These are phyloP conservation scores for Boletellus emodensis DNA, from an alignment of 768 basidiomycete genomes.

Conservation along the genomic window DNA sequence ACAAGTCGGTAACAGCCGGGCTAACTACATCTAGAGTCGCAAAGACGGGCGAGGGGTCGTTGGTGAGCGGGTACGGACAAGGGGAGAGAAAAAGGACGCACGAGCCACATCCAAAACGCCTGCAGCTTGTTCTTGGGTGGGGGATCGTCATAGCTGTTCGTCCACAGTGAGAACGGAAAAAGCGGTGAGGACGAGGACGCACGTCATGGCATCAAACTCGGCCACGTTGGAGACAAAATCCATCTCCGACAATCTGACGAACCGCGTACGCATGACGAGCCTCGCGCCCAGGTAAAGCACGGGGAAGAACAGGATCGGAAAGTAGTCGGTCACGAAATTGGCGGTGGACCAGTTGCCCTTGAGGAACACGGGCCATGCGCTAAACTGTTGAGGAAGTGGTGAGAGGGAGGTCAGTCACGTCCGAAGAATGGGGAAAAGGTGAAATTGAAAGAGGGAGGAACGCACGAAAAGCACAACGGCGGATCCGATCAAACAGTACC, in stretches of 20 bases:
- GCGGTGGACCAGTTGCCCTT: constrained; percentile 35
- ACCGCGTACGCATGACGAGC: constrained; percentile 7
- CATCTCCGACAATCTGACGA: constrained; percentile 18
- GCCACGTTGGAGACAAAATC: constrained; percentile 23
- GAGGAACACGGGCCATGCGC: constrained; percentile 41
- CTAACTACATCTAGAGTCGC: neutral
- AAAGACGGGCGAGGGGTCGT: neutral
- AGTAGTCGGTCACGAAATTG: constrained; percentile 41
- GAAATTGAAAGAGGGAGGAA: neutral
- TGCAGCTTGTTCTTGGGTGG: constrained; percentile 24
- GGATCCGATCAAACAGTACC: constrained; percentile 32
- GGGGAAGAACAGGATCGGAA: constrained; percentile 44
- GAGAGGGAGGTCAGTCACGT: neutral
- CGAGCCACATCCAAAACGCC: constrained; percentile 29
- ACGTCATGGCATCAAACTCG: constrained; percentile 31
- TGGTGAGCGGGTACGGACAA: neutral
- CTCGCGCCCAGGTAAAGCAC: constrained; percentile 37
- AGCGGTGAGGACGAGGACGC: neutral
- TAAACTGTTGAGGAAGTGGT: constrained; percentile 26
- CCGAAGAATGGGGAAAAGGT: rapidly evolving
- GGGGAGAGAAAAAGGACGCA: constrained; percentile 7
- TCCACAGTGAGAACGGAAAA: neutral
- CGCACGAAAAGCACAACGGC: constrained; percentile 35
- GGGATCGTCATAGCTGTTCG: constrained; percentile 25
- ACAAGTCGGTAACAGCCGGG: too few relatives aligned